These are phyloP conservation scores for Claviceps sp. DNA, from an alignment of 2,329 filamentous ascomycete genomes.

Conservation along the genomic window DNA sequence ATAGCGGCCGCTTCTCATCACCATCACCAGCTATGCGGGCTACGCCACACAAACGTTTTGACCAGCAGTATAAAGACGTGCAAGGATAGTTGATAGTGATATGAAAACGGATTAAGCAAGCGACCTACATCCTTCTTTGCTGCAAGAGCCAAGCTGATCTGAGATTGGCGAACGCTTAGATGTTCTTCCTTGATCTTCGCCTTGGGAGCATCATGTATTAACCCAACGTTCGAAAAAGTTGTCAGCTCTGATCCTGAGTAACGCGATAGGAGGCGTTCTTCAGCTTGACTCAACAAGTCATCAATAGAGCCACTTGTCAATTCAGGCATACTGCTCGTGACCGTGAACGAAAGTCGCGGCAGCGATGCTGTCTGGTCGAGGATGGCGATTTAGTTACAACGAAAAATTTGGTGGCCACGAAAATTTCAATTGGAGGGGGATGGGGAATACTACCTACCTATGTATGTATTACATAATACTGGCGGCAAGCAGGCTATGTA, in stretches of 20 bases:
- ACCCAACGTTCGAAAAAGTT: background rate
- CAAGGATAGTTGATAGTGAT: background rate
- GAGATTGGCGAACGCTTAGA: background rate
- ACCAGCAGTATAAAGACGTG: background rate
- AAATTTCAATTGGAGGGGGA: background rate
- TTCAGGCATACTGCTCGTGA: background rate
- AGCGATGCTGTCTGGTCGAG: background rate
- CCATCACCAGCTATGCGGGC: conserved; percentile 4
- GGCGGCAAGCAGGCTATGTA: background rate
- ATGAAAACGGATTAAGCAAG: background rate
- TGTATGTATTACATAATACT: background rate
- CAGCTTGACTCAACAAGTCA: conserved; percentile 1
- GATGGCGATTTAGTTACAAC: background rate
- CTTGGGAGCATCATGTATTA: background rate
- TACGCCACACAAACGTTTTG: background rate
- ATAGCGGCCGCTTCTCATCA: conserved; percentile 29
- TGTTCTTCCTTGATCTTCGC: background rate
- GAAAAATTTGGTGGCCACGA: background rate
- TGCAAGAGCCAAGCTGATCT: background rate
- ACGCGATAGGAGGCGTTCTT: background rate
- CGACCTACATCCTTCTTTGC: background rate
- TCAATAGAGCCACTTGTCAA: background rate
- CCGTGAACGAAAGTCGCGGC: background rate
- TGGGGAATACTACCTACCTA: background rate
- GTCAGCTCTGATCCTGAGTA: background rate